A percentile compares a stretch with the other conserved stretches of the same genome.
Evolutionary conservation across 108 stramenopile genomes (phyloP).

Genomic region (Phaeodactylum tricornutum): DNA sequence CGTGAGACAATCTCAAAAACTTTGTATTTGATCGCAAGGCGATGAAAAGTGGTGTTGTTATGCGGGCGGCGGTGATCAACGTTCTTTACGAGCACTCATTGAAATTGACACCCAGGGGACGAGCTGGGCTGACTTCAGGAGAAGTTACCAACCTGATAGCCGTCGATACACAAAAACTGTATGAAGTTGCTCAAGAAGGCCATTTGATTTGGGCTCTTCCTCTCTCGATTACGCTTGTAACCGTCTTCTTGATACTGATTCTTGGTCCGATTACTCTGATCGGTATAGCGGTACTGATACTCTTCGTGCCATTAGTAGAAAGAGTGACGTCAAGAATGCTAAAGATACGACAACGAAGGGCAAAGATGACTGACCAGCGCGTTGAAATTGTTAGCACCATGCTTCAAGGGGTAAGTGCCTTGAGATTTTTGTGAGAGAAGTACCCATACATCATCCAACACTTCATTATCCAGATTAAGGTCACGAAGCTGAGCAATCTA

Average conservation of each 20-base stretch:
- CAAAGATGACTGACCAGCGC: conserved; percentile 59
- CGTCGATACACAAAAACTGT: conserved; percentile 78
- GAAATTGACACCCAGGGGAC: conserved; percentile 47
- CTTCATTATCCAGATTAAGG: conserved; percentile 57
- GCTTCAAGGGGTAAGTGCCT: conserved; percentile 41
- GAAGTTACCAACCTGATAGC: conserved; percentile 66
- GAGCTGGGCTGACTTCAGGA: conserved; percentile 51
- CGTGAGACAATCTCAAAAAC: too few species aligned
- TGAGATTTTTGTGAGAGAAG: too few species aligned
- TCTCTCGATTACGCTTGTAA: conserved; percentile 60
- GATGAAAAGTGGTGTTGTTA: conserved; percentile 43
- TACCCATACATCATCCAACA: too few species aligned
- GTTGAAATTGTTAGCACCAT: conserved; percentile 61
- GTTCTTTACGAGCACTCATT: conserved; percentile 53
- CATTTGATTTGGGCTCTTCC: conserved; percentile 85
- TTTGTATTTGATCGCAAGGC: too few species aligned
- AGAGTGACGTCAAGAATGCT: conserved; percentile 47
- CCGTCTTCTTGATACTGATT: conserved; percentile 39
- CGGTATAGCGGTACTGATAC: conserved; percentile 52
- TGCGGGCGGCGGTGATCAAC: conserved; percentile 43
- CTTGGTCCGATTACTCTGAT: conserved; percentile 62
- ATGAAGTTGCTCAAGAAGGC: conserved; percentile 73
- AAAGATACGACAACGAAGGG: conserved; percentile 39
- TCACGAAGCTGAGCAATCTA: conserved; percentile 78
- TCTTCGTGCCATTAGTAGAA: conserved; percentile 62